Evolutionary conservation across 2,329 filamentous ascomycete species (phyloP).

Genomic region (Hortaea werneckii): DNA sequence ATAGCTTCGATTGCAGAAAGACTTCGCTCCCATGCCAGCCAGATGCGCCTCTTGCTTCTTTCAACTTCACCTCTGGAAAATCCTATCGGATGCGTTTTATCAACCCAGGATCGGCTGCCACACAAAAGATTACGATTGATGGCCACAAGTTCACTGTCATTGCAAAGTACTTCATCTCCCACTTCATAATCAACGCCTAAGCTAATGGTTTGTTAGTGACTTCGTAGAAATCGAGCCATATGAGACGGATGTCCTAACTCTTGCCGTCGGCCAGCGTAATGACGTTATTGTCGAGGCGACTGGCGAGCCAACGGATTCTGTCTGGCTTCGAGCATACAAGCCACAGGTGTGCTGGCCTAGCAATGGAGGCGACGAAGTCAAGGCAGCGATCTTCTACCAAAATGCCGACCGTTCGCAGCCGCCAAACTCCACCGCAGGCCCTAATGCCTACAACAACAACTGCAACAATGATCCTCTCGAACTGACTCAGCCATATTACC

Average conservation of each 20-base stretch:
- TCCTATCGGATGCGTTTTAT: slow-evolving; percentile 32
- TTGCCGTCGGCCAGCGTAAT: slow-evolving; percentile 33
- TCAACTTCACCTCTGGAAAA: slow-evolving; percentile 30
- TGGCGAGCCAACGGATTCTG: slow-evolving; percentile 16
- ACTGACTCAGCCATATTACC: slow-evolving; percentile 43
- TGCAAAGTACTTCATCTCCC: slow-evolving; percentile 15
- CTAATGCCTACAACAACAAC: slow-evolving; percentile 39
- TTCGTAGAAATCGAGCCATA: slow-evolving; percentile 33
- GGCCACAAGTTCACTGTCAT: slow-evolving; percentile 34
- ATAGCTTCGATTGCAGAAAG: slow-evolving; percentile 19
- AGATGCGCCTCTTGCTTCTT: slow-evolving; percentile 23
- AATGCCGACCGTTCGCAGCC: slow-evolving; percentile 38
- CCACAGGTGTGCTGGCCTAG: slow-evolving; percentile 15
- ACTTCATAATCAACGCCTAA: not conserved
- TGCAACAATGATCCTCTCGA: slow-evolving; percentile 51
- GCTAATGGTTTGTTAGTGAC: slow-evolving; percentile 14
- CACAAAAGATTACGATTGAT: slow-evolving; percentile 36
- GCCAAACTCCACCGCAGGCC: slow-evolving; percentile 44
- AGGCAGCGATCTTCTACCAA: slow-evolving; percentile 57
- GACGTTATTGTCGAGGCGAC: slow-evolving; percentile 30
- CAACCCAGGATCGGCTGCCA: slow-evolving; percentile 30
- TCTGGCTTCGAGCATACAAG: slow-evolving; percentile 27
- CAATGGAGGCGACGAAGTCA: slow-evolving; percentile 29
- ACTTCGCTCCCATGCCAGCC: slow-evolving; percentile 14
- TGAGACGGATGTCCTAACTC: slow-evolving; percentile 26